A percentile compares a stretch with the other conserved stretches of the same genome.
Conservation (phyloP, 1,139 yeast species). For the Diutina mesorugosa region DNA sequence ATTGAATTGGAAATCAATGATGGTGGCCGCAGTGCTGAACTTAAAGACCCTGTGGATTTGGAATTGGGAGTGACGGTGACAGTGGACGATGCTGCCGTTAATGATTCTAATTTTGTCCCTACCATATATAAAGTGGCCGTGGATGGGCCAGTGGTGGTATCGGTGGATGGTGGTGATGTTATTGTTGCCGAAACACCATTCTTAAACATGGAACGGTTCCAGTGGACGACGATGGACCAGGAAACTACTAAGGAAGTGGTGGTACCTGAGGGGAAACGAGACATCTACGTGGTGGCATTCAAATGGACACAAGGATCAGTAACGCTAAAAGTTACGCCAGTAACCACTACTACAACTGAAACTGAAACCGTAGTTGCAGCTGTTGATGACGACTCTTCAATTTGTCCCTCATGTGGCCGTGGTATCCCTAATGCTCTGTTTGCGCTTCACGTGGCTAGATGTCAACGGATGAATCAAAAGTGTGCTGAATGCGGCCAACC, state of each 20-base stretch:
- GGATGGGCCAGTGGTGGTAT: not conserved
- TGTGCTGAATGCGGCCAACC: not conserved
- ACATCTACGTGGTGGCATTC: not conserved
- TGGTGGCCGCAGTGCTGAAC: not conserved
- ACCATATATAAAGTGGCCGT: not conserved
- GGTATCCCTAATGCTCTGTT: not conserved
- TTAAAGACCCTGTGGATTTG: not conserved
- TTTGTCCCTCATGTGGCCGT: not conserved
- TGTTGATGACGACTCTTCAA: not conserved
- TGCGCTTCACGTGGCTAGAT: not conserved
- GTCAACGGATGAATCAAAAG: not conserved
- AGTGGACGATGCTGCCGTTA: not conserved
- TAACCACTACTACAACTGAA: not conserved
- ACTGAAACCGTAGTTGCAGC: not conserved
- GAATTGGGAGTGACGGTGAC: not conserved
- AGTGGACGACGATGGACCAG: not conserved
- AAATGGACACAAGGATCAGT: not conserved
- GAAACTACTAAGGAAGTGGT: not conserved
- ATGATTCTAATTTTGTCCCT: not conserved
- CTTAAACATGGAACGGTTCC: not conserved
- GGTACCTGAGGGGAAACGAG: not conserved
- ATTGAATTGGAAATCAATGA: conserved; percentile 1
- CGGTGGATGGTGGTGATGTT: not conserved
- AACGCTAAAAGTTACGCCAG: not conserved
- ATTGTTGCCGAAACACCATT: not conserved